phyloP scores from a whole-genome alignment of 495 filamentous ascomycete genomes.

The Penicillium diatomitis region DNA sequence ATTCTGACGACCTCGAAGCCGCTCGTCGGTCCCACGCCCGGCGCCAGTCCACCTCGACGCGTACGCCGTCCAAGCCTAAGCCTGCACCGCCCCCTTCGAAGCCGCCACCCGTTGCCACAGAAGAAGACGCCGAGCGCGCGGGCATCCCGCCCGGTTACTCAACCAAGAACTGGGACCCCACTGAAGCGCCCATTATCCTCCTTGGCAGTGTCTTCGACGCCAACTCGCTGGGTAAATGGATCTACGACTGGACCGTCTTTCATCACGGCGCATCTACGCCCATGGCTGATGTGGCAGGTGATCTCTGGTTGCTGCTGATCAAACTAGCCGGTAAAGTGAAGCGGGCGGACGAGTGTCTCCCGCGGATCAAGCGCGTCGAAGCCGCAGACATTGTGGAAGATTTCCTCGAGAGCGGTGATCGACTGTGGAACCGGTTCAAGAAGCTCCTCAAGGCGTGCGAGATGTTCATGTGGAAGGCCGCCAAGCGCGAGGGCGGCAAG shows the following conservation, averaged over 20 bases:
- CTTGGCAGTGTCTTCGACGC: conserved; percentile 95
- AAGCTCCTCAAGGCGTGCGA: conserved; percentile 84
- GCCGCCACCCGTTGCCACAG: conserved; percentile 64
- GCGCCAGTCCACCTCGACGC: conserved; percentile 43
- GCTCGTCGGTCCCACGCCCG: conserved; percentile 36
- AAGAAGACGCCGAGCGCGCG: conserved; percentile 70
- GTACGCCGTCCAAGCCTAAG: conserved; percentile 36
- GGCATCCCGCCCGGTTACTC: conserved; percentile 88
- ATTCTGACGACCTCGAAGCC: conserved; percentile 34
- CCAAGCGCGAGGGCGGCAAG: conserved; percentile 54
- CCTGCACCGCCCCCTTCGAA: conserved; percentile 30
- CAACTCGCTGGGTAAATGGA: conserved; percentile 97
- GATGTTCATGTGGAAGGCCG: conserved; percentile 81
- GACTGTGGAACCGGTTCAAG: conserved; percentile 78
- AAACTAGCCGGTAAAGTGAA: conserved; percentile 95
- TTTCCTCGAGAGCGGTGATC: conserved; percentile 85
- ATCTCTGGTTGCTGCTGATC: conserved; percentile 91
- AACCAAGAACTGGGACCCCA: conserved; percentile 97
- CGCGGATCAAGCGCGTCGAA: conserved; percentile 59
- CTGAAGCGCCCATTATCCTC: conserved; percentile 85
- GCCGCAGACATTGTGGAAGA: conserved; percentile 78
- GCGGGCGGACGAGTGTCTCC: conserved; percentile 74
- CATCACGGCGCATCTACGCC: conserved; percentile 77
- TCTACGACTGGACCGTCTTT: conserved; percentile 99
- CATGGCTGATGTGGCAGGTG: conserved; percentile 86